A percentile compares a stretch with the other conserved stretches of the same genome.
phyloP scores from a whole-genome alignment of 208 protist species.

The Naegleria fowleri region DNA sequence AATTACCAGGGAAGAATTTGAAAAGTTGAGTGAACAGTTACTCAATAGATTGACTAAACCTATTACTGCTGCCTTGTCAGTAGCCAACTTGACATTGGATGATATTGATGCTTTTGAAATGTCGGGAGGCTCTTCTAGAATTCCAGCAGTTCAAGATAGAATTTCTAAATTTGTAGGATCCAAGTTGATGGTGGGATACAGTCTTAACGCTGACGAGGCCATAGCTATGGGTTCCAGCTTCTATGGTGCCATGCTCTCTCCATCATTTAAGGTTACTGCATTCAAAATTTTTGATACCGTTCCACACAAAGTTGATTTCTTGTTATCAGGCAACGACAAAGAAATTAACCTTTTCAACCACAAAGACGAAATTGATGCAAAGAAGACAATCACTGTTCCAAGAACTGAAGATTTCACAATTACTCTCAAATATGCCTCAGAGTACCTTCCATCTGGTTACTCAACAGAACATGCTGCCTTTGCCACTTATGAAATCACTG shows the following conservation, averaged over 20 bases:
- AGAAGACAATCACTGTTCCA: neutral
- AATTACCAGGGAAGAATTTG: neutral
- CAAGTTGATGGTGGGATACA: neutral
- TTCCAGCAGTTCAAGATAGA: neutral
- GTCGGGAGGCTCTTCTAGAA: neutral
- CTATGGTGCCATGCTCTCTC: neutral
- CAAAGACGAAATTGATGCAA: neutral
- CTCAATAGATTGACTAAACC: neutral
- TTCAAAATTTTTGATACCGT: neutral
- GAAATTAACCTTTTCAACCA: neutral
- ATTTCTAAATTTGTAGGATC: neutral
- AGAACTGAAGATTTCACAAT: neutral
- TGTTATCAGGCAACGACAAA: neutral
- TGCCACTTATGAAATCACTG: neutral
- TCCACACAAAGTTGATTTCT: neutral
- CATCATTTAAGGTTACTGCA: neutral
- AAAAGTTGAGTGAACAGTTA: neutral
- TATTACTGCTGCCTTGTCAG: neutral
- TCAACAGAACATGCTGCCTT: neutral
- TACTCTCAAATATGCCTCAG: neutral
- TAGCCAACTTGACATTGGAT: neutral
- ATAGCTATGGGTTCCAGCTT: neutral
- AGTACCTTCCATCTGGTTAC: neutral
- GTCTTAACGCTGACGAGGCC: neutral
- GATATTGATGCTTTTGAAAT: neutral